Base-by-base conservation (phyloP, 371 early-diverging fungal genomes). In the Sanchytrium tribonematis region DNA sequence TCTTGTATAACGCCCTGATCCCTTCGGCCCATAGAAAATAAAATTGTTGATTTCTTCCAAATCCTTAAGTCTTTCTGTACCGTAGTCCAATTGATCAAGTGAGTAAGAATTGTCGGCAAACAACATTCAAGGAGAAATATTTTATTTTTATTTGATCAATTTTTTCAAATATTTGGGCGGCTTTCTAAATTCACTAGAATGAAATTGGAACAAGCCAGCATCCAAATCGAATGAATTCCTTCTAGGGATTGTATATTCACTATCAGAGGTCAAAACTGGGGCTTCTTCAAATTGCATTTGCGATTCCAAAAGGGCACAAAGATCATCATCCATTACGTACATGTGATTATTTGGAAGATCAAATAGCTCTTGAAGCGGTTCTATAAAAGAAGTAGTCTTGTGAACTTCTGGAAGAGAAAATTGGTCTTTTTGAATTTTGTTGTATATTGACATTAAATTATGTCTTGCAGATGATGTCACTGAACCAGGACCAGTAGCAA, bases 1-100 rank as follows among this genome's bases (percentile, higher is more conserved):
- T 31, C 98, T 82, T 28, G 98, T 99, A 76, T 92, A 93, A 80
- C 98, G 98, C 16, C 99, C 99, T 0, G 89, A 86, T 28, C 99
- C 99, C 1, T 89, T 80, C 16, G 90, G 92, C 0, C 99, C 99
- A 80, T 92, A 92, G 31, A 99, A 83, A 1, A 99, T 81, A 73
- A 97, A 74, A 73, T 97, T 98, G 30, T 99, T 99, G 69, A 97
- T 82, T 74, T 93, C 91, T 29, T 31, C 31, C 22, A 68, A 29
- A n/a, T n/a, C n/a, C n/a, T n/a, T n/a, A n/a, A n/a, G n/a, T n/a
- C n/a, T n/a, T n/a, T n/a, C n/a, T n/a, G n/a, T n/a, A n/a, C n/a
- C n/a, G n/a, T n/a, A n/a, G n/a, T n/a, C n/a, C n/a, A n/a, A n/a
- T n/a, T n/a, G n/a, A n/a, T n/a, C n/a, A n/a, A n/a, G n/a, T n/a